Conservation (phyloP, 2,329 filamentous ascomycete species). For the Monosporascus sp. region DNA sequence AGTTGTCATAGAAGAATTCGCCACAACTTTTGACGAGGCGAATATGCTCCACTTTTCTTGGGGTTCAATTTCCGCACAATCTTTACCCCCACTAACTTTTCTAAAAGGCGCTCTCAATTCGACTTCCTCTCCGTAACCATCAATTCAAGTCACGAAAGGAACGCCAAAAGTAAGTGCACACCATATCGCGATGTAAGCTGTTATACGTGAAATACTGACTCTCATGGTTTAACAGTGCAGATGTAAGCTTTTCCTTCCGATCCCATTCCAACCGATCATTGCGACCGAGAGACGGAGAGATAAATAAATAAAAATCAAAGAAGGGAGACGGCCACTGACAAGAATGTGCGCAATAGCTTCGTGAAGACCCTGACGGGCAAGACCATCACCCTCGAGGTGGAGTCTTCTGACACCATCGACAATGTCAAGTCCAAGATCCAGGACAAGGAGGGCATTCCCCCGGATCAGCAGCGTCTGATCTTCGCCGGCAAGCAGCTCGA, state of each 20-base stretch:
- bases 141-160: slow-evolving; percentile 41
- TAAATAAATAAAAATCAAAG: background rate
- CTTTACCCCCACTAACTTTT: slow-evolving; percentile 29
- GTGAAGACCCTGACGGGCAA: slow-evolving; percentile 99
- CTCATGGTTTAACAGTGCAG: slow-evolving; percentile 61
- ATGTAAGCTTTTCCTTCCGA: slow-evolving; percentile 58
- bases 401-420: too few species aligned
- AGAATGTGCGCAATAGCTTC: slow-evolving; percentile 61
- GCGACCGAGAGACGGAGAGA: slow-evolving; percentile 11
- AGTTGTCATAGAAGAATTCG: background rate
- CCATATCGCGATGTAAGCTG: slow-evolving; percentile 1
- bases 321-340: slow-evolving; percentile 16
- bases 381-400: slow-evolving; percentile 70
- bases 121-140: slow-evolving; percentile 36
- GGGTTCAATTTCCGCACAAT: background rate
- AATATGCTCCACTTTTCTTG: background rate
- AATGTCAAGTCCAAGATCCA: too few species aligned
- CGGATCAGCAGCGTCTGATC: too few species aligned
- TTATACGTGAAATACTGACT: slow-evolving; percentile 39
- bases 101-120: slow-evolving; percentile 29
- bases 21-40: background rate
- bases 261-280: slow-evolving; percentile 17
- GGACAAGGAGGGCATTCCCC: too few species aligned
- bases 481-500: too few species aligned
- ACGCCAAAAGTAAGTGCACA: slow-evolving; percentile 52